A percentile compares a stretch with the other conserved stretches of the same genome.
Evolutionary conservation across 2,329 filamentous ascomycete genomes (phyloP).

Genomic region (Phyllosticta citribraziliensis): DNA sequence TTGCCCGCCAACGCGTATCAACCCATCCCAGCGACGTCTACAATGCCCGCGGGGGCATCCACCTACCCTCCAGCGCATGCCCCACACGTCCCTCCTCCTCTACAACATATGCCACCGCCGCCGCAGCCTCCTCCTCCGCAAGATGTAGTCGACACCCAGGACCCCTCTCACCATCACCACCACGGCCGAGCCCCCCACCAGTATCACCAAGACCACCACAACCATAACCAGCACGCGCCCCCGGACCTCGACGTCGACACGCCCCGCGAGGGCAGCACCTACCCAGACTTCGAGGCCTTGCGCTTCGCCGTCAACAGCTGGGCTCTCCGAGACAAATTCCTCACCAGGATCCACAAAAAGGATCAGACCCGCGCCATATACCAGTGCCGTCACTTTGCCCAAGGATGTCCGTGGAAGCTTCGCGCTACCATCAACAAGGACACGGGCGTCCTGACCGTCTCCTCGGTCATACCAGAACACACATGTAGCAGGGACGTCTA

Average conservation of each 20-base stretch:
- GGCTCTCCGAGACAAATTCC: conserved; percentile 13
- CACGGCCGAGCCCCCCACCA: not conserved
- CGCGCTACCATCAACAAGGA: conserved; percentile 12
- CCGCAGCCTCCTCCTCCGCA: not conserved
- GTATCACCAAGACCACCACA: conserved; percentile 4
- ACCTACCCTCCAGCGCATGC: not conserved
- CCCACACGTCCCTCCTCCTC: conserved; percentile 4
- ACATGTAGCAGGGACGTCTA: conserved; percentile 10
- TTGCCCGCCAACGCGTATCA: conserved; percentile 8
- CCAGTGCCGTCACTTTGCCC: conserved; percentile 11
- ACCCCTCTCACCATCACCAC: conserved; percentile 7
- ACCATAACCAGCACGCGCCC: conserved; percentile 7
- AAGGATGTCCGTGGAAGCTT: conserved; percentile 12
- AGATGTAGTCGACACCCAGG: not conserved
- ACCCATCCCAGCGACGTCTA: not conserved
- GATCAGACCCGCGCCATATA: conserved; percentile 13
- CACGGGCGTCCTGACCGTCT: conserved; percentile 9
- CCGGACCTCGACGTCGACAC: conserved; percentile 13
- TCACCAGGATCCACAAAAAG: conserved; percentile 13
- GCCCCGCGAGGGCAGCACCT: conserved; percentile 11
- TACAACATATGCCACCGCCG: not conserved
- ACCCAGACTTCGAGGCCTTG: conserved; percentile 11
- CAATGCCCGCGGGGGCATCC: not conserved
- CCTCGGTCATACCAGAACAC: conserved; percentile 11
- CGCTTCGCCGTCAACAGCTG: conserved; percentile 13